A percentile compares a stretch with the other conserved stretches of the same genome.
Conservation (phyloP, 73 alveolate genomes). For the Paramecium primaurelia region DNA sequence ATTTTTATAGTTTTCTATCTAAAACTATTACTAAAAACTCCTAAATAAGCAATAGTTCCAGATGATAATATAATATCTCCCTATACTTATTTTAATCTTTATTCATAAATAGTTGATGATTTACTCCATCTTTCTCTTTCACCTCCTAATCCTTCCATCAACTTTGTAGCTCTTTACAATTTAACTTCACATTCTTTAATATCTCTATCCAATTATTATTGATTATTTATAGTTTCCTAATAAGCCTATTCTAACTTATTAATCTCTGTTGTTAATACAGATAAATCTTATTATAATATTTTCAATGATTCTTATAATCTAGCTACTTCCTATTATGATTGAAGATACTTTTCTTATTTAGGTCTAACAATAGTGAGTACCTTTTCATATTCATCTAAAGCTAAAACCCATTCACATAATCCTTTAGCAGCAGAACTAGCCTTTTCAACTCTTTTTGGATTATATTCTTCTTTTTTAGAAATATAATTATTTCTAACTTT, state of each 20-base stretch:
- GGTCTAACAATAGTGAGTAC: conserved; percentile 75
- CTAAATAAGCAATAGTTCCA: conserved; percentile 96
- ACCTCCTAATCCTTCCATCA: conserved; percentile 92
- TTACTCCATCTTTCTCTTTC: conserved; percentile 95
- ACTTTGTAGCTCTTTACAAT: conserved; percentile 86
- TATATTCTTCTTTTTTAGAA: conserved; percentile 57
- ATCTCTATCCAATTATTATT: conserved; percentile 50
- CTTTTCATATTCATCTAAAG: conserved; percentile 75
- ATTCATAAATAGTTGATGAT: conserved; percentile 66
- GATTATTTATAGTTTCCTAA: conserved; percentile 61
- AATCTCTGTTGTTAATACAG: conserved; percentile 61
- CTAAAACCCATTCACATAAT: conserved; percentile 77
- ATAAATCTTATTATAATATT: conserved; percentile 70
- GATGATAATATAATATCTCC: conserved; percentile 94
- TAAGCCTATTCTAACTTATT: conserved; percentile 66
- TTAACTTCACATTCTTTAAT: conserved; percentile 82
- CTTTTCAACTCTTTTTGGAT: conserved; percentile 73
- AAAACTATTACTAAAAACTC: conserved; percentile 89
- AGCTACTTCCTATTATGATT: conserved; percentile 78
- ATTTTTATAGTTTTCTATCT: conserved; percentile 78
- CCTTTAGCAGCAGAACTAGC: conserved; percentile 83
- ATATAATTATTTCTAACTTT: conserved; percentile 61
- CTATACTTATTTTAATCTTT: conserved; percentile 79
- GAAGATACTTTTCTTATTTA: conserved; percentile 66
- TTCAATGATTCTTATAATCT: conserved; percentile 75